Percentiles rank a stretch among this genome's conserved stretches.
Conservation (phyloP, 2,329 filamentous ascomycete genomes). For the Laburnicola sp. region DNA sequence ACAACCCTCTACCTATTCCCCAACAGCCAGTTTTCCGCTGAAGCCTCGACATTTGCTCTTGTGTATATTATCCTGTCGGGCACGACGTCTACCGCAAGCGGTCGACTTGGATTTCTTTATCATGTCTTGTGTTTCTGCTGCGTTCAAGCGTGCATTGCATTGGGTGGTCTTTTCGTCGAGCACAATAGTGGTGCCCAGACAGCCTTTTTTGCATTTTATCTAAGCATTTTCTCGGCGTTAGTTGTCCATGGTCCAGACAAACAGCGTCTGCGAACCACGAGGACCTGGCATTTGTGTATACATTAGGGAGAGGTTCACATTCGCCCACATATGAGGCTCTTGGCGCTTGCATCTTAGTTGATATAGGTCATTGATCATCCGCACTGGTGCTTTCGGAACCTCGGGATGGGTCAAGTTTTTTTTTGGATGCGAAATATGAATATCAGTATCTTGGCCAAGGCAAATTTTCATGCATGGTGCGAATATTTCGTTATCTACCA, state of each 20-base stretch:
- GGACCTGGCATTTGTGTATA: background rate
- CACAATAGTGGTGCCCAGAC: constrained; percentile 19
- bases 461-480: background rate
- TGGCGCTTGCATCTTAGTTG: constrained; percentile 1
- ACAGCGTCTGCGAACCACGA: constrained; percentile 1
- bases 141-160: constrained; percentile 45
- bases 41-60: constrained; percentile 8
- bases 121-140: constrained; percentile 26
- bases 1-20: constrained; percentile 44
- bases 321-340: background rate
- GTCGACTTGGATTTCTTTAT: constrained; percentile 10
- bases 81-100: constrained; percentile 14
- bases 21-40: constrained; percentile 44
- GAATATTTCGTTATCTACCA: too few species aligned
- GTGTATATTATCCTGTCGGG: constrained; percentile 32
- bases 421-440: too few species aligned
- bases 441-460: too few species aligned
- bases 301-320: constrained; percentile 3
- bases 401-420: too few species aligned
- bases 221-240: constrained; percentile 19
- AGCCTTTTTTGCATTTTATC: constrained; percentile 16
- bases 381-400: constrained; percentile 22
- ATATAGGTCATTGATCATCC: constrained; percentile 7
- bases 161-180: constrained; percentile 28
- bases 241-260: background rate